Evolutionary conservation across 805 yeast species (phyloP), one percentile per base, ranked within the genome.

Genomic region (Cyberlindnera lachancei): DNA sequence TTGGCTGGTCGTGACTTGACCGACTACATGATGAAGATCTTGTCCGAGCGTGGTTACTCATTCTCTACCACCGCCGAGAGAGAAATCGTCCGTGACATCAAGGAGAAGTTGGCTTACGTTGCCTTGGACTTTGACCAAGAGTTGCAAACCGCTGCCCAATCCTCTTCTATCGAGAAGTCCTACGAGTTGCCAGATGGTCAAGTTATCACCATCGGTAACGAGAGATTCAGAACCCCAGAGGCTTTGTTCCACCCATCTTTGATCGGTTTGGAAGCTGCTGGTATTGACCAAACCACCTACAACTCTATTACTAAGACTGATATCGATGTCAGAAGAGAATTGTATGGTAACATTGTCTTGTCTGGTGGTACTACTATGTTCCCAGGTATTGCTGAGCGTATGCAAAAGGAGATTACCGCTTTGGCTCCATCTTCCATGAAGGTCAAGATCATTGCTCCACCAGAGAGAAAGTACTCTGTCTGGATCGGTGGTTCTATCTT

Each of bases 301-400:
- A 63, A 64, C 63, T 63, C 68, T 35, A 92, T 92, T 73, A 85
- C 82, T 78, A 90, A 88, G 86, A 88, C 96, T 74, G 98, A 92
- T 71, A 82, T 92, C 56, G 98, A 92, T 71, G 96, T 92, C 54
- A 85, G 98, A 73, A 90, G 85, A 75, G 97, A 90, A 68, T 79
- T 92, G 67, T 92, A 92, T 76, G 94, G 94, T 71, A 92, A 92
- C 82, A 92, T 92, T 61, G 98, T 92, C 64, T 82, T 92, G 92
- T 88, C 97, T 53, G 98, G 98, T 78, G 98, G 98, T 83, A 88
- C 97, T 58, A 92, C 98, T 55, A 87, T 92, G 97, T 92, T 87
- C 95, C 96, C 96, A 70, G 98, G 98, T 75, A 88, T 92, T 67
- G 96, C 96, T 68, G 97, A 92, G 79, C 90, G 98, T 78, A 86